phyloP scores from a whole-genome alignment of 352 stramenopile genomes.

The Phytophthora rubi region DNA sequence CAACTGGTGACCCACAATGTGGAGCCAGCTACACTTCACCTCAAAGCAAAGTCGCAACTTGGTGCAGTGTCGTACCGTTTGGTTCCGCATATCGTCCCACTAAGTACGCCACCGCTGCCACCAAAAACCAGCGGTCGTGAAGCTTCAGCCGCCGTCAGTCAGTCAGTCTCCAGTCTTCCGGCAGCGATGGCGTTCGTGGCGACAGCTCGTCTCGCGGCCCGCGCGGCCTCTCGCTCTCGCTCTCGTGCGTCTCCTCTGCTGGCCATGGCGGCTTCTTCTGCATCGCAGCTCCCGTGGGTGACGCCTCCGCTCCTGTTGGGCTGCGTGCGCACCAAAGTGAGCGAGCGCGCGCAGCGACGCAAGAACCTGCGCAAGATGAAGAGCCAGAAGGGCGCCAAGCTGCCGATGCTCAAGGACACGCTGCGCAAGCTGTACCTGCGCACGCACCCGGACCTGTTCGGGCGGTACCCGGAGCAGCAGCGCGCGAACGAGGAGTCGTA shows the following conservation, averaged over 20 bases:
- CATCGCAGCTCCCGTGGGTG: background rate
- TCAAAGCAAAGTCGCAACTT: too few species aligned
- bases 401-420: constrained; percentile 77
- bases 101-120: background rate
- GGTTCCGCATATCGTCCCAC: too few species aligned
- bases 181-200: constrained; percentile 13
- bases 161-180: constrained; percentile 8
- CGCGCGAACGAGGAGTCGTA: constrained; percentile 75
- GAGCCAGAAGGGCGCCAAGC: constrained; percentile 52
- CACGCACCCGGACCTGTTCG: constrained; percentile 82
- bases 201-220: constrained; percentile 14
- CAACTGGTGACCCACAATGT: too few species aligned
- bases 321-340: constrained; percentile 70
- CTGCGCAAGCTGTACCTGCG: constrained; percentile 85
- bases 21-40: too few species aligned
- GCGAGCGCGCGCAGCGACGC: constrained; percentile 67
- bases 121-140: constrained; percentile 14
- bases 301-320: constrained; percentile 38
- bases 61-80: too few species aligned
- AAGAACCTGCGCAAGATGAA: constrained; percentile 87
- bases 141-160: background rate
- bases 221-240: constrained; percentile 9
- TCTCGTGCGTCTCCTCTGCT: constrained; percentile 21
- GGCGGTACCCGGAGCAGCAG: constrained; percentile 73
- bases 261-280: background rate